Evolutionary conservation across 441 rosid genomes (phyloP), one percentile per base, ranked within the genome.

Genomic region (Arabidopsis lyrata): DNA sequence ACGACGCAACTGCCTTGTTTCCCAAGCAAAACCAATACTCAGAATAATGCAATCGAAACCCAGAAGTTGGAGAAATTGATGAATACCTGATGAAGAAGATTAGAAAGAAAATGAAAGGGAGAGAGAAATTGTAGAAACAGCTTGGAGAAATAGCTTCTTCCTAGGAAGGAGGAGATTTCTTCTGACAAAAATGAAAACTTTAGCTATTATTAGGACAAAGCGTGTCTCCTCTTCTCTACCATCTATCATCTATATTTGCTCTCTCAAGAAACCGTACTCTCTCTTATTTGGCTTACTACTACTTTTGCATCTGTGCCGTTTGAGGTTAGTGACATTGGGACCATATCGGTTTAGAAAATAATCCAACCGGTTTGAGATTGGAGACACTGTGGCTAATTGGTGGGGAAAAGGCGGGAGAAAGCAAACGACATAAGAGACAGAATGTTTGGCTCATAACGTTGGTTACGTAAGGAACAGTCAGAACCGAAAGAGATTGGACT

Each of bases 241-340:
- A 27, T 44, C 22, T 72, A 54, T 60, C 39, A 66, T 61, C 64
- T 75, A 75, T 75, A 57, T 68, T 75, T 75, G 63, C 47, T 68
- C 69, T 55, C 47, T 53, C 53, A 62, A 75, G 11, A 75, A 53
- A 75, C 74, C 50, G 6, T 54, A 61, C 2, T 75, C 70, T 75
- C 78, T 41, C 31, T 50, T 22, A 63, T 68, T 45, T 76, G 50
- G 53, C 20, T 4, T 29, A 18, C 72, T 29, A 18, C 72, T 27
- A 48, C 61, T 32, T 68, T 52, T 55, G 70, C 45, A 6, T 62
- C 27, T 59, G 57, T 68, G 39, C 47, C 67, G 55, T 74, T 70
- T 39, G 31, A 49, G 20, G 38, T 67, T 67, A 59, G 53, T 27
- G n/a, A 48, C 63, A 15, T 34, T 38, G 45, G 36, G 22, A 75